phyloP scores from a whole-genome alignment of 2,329 filamentous ascomycete species.

The Capronia americana region DNA sequence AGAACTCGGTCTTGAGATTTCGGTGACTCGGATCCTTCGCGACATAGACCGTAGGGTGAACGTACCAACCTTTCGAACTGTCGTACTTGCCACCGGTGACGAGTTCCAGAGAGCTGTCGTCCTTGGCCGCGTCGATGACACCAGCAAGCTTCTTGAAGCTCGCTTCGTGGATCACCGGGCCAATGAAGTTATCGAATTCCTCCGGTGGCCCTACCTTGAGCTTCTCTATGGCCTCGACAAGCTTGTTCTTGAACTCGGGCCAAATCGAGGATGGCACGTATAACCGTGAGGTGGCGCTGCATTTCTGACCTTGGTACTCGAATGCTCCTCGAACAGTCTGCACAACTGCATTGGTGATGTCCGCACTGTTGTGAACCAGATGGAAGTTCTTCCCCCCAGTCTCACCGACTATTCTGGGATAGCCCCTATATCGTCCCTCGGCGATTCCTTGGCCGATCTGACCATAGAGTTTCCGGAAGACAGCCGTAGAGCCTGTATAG shows the following conservation, averaged over 20 bases:
- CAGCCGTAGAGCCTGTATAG: constrained; percentile 84
- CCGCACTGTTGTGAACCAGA: constrained; percentile 72
- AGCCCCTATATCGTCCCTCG: constrained; percentile 76
- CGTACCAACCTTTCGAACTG: constrained; percentile 73
- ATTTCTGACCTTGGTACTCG: constrained; percentile 85
- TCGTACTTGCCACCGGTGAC: constrained; percentile 76
- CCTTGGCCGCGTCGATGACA: constrained; percentile 75
- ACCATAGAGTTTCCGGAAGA: constrained; percentile 85
- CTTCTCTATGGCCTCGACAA: constrained; percentile 67
- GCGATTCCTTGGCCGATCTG: constrained; percentile 79
- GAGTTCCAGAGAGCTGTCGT: constrained; percentile 70
- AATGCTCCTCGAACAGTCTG: constrained; percentile 81
- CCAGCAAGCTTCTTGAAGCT: constrained; percentile 77
- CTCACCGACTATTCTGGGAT: constrained; percentile 82
- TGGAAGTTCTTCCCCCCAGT: constrained; percentile 90
- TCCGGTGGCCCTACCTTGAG: constrained; percentile 71
- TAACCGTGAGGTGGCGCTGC: constrained; percentile 75
- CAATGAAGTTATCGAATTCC: constrained; percentile 74
- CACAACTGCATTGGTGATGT: constrained; percentile 73
- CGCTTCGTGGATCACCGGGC: constrained; percentile 77
- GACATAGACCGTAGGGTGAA: constrained; percentile 77
- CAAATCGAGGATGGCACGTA: constrained; percentile 76
- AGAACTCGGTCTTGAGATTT: constrained; percentile 75
- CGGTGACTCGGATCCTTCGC: constrained; percentile 72
- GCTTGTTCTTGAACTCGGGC: constrained; percentile 69